These are phyloP conservation scores for Haplosporangium gracile DNA, from an alignment of 192 early-diverging fungal species.

Conservation along the genomic window DNA sequence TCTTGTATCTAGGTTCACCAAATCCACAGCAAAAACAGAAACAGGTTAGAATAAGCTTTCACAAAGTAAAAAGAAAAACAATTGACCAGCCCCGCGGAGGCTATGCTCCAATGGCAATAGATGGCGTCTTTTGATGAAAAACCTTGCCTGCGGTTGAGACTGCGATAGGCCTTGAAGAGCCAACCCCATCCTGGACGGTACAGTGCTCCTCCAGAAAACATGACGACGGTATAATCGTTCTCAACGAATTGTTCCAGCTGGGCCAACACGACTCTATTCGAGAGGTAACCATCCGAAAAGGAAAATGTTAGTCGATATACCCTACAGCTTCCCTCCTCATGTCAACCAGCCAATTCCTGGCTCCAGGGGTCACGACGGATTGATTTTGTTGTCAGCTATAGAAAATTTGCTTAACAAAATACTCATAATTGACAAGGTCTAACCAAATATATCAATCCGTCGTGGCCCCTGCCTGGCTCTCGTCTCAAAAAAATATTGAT, in stretches of 20 bases:
- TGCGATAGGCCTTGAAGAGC: constrained; percentile 89
- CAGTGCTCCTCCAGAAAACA: constrained; percentile 83
- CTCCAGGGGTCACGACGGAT: no score
- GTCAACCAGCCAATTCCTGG: not conserved
- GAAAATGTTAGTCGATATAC: not conserved
- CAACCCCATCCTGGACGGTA: constrained; percentile 88
- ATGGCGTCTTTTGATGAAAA: not conserved
- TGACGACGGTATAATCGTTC: constrained; percentile 90
- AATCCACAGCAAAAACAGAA: not conserved
- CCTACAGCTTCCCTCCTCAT: not conserved
- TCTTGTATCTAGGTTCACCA: constrained; percentile 74
- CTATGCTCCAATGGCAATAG: not conserved
- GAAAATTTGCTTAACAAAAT: no score
- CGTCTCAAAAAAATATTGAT: not conserved
- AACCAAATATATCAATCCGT: no score
- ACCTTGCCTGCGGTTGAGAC: constrained; percentile 78
- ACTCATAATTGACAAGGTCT: no score
- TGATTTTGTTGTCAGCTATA: no score
- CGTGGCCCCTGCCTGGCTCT: constrained; percentile 11
- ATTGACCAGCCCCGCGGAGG: not conserved
- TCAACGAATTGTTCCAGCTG: constrained; percentile 88
- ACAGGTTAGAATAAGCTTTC: not conserved
- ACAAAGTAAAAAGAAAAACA: not conserved
- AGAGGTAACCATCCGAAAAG: not conserved
- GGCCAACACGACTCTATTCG: constrained; percentile 60